Base-by-base conservation (phyloP, 2,329 filamentous ascomycete species). In the Paecilomyces sp. region DNA sequence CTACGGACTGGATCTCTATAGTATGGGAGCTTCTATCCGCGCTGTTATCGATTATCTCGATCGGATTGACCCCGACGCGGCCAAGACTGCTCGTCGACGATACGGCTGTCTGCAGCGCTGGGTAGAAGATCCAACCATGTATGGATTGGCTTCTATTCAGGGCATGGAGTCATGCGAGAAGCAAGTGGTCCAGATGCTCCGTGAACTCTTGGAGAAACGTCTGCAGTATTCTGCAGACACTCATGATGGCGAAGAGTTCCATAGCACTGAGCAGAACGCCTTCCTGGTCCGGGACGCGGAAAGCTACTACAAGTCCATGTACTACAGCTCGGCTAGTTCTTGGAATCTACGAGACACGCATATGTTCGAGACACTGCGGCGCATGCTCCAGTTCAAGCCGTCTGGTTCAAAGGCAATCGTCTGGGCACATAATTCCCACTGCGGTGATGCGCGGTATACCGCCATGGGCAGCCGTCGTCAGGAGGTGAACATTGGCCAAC, bases 381-480 rank as follows among this genome's bases (percentile, higher is more conserved):
- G 80, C 1, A 64, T 82, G 1, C 67, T 82, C 22, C 71, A 77
- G 58, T 71, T 75, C 58, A 76, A 76, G 34, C 70, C 72, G 1
- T 57, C 67, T 1, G 67, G 71, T 1, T 69, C 70, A 11, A 82
- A 82, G 60, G 80, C 78, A 0, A 74, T 83, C 3, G 77, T 83
- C 11, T 84, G 81, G 81, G 81, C 81, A 28, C 81, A 82, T 63
- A 83, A 82, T 60, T 80, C 76, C 56, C 81, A 83, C 56, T 67
- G 82, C 11, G 81, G 80, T n/a, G 81, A 83, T 63, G 81, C 81
- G n/a, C 74, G 81, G 15, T 77, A 74, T 34, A 83, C 80, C 5
- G 77, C 75, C 58, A 82, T 82, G 80, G 77, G 79, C 9, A 70
- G 66, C 34, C 66, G 70, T 2, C 68, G 73, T 18, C 74, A 75